Conservation (phyloP, 2,329 filamentous ascomycete genomes). For the Aspergillus brasiliensis region DNA sequence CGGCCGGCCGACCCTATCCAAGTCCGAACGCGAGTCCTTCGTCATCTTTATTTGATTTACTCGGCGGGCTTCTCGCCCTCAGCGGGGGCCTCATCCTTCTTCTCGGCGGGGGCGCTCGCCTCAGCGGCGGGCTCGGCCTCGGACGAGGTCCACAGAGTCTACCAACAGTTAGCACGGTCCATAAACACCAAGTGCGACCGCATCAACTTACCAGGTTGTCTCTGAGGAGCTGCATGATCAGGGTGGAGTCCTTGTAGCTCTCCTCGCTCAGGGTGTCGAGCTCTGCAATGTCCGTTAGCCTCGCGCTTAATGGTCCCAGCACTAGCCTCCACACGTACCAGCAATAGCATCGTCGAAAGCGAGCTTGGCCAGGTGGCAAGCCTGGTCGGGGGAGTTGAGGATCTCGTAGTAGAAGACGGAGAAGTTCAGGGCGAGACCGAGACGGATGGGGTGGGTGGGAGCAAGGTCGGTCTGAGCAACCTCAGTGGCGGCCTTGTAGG, state of each 20-base stretch:
- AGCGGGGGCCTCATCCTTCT: conserved; percentile 47
- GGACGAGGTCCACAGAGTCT: conserved; percentile 99
- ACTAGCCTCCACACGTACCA: conserved; percentile 49
- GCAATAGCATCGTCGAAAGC: conserved; percentile 97
- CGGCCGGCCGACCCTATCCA: conserved; percentile 14
- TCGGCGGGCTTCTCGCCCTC: conserved; percentile 49
- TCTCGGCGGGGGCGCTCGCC: conserved; percentile 47
- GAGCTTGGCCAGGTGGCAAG: conserved; percentile 96
- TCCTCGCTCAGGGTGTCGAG: conserved; percentile 96
- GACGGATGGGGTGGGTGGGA: conserved; percentile 89
- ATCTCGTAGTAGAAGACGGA: conserved; percentile 99
- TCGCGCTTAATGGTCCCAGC: conserved; percentile 12
- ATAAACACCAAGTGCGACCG: background rate
- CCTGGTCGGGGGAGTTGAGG: conserved; percentile 95
- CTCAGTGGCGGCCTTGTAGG: conserved; percentile 93
- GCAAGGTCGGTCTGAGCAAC: conserved; percentile 86
- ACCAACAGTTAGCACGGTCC: conserved; percentile 31
- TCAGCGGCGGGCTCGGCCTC: conserved; percentile 81
- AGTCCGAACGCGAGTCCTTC: conserved; percentile 33
- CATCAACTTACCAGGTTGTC: conserved; percentile 78
- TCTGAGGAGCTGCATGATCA: conserved; percentile 98
- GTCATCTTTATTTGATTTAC: conserved; percentile 39
- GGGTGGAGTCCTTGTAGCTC: conserved; percentile 98
- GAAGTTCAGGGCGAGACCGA: conserved; percentile 91
- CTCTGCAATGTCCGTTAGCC: conserved; percentile 57